Percentiles rank a stretch among this genome's conserved stretches.
These are phyloP conservation scores for Eremothecium sinecaudum DNA, from an alignment of 1,139 yeast species.

Conservation along the genomic window DNA sequence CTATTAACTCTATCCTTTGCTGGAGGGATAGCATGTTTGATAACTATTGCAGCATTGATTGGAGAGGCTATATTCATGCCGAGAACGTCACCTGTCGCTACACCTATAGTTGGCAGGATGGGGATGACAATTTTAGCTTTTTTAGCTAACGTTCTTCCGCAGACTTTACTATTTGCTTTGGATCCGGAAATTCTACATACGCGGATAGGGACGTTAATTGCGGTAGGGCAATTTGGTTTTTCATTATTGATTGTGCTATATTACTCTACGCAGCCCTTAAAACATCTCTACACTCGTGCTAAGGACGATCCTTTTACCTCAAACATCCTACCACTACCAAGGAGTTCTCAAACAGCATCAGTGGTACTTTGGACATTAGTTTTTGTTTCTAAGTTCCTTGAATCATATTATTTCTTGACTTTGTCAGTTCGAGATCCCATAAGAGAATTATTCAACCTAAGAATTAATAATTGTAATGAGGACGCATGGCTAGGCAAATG, in stretches of 20 bases:
- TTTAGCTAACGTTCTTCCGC: conserved; percentile 2
- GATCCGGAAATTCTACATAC: conserved; percentile 11
- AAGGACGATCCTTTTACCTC: conserved; percentile 14
- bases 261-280: conserved; percentile 40
- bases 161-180: not conserved
- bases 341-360: conserved; percentile 37
- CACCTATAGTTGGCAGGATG: conserved; percentile 33
- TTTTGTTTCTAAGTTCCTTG: conserved; percentile 52
- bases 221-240: conserved; percentile 38
- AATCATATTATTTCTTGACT: conserved; percentile 60
- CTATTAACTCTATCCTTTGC: conserved; percentile 44
- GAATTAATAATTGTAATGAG: conserved; percentile 41
- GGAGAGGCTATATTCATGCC: conserved; percentile 46
- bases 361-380: conserved; percentile 56
- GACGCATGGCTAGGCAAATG: conserved; percentile 48
- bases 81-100: conserved; percentile 46
- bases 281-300: conserved; percentile 34
- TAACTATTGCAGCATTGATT: conserved; percentile 37
- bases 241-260: conserved; percentile 38
- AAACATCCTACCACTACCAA: conserved; percentile 8
- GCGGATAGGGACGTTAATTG: conserved; percentile 32
- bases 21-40: conserved; percentile 40
- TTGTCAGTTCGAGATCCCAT: conserved; percentile 63
- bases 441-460: conserved; percentile 37
- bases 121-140: conserved; percentile 20